Evolutionary conservation across 805 yeast species (phyloP), one percentile per base, ranked within the genome.

Genomic region (Nakazawaea ambrosiae): DNA sequence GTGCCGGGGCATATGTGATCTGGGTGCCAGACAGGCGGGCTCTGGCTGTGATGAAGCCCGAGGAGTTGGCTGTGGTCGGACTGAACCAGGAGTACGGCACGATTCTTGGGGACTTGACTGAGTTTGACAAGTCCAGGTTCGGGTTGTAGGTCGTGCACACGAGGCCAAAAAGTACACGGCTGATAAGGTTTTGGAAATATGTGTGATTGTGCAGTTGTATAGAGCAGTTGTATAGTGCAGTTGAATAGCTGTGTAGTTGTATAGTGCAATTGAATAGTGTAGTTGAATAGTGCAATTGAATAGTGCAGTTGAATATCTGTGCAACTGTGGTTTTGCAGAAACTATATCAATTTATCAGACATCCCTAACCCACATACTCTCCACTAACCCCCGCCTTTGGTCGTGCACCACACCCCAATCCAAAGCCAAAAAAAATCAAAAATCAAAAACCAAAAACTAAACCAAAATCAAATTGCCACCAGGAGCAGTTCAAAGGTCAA

Each of bases 1-100:
- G 83, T 14, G 87, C 96, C 25, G 89, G 88, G 9, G 83, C 86
- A 11, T 70, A 68, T 38, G 96, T 90, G n/a, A 71, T 90, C 33
- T 92, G 97, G 98, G 82, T 89, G 11, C 97, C 98, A 8, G 90
- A 90, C 57, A 68, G 70, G 19, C 75, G 83, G 41, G 95, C 95
- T 0, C 51, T 73, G 24, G 62, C 66, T 15, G 70, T 73, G 6
- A 58, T 84, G 45, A 53, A 60, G 12, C 74, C 77, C 7, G 68
- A 70, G 30, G 46, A 76, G 45, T 51, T 67, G 7, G 63, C 72
- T 16, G 32, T 57, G 17, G 56, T 85, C 37, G 78, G 73, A 3
- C 39, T 35, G 31, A 40, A 51, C 14, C 47, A 49, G 11, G 68
- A 62, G 33, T 61, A 68, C 34, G 94, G 89, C 24, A 78, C 73